A percentile compares a stretch with the other conserved stretches of the same genome.
phyloP scores from a whole-genome alignment of 140 eudicot genomes.

The Bidens hawaiensis region DNA sequence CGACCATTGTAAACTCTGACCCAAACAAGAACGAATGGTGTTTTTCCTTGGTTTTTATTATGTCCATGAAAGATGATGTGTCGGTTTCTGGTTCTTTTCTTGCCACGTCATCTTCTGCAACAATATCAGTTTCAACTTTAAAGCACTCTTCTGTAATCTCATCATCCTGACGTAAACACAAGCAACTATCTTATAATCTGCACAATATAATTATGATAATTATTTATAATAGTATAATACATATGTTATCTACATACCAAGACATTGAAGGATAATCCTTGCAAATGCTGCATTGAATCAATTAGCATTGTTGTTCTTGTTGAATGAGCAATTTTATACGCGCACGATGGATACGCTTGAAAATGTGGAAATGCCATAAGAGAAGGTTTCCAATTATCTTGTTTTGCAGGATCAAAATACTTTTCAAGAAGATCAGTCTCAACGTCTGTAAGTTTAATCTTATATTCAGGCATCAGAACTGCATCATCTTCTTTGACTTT shows the following conservation, averaged over 20 bases:
- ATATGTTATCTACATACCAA: no score
- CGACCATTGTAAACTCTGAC: slow-evolving; percentile 49
- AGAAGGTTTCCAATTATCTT: slow-evolving; percentile 66
- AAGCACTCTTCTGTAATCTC: slow-evolving; percentile 30
- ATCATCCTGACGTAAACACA: slow-evolving; percentile 41
- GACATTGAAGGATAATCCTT: slow-evolving; percentile 26
- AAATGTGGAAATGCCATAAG: slow-evolving; percentile 88
- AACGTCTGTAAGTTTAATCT: slow-evolving; percentile 42
- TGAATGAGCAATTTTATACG: slow-evolving; percentile 67
- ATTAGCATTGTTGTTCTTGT: slow-evolving; percentile 69
- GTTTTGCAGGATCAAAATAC: slow-evolving; percentile 40
- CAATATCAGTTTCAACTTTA: slow-evolving; percentile 26
- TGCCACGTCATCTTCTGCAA: slow-evolving; percentile 30
- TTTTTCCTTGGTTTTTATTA: slow-evolving; percentile 20
- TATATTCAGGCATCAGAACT: slow-evolving; percentile 29
- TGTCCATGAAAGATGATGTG: slow-evolving; percentile 10
- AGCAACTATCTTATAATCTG: not conserved
- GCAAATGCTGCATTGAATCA: slow-evolving; percentile 75
- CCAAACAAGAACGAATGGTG: slow-evolving; percentile 51
- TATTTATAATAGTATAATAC: no score
- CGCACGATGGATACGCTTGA: slow-evolving; percentile 86
- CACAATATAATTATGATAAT: not conserved
- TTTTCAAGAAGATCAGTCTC: slow-evolving; percentile 55
- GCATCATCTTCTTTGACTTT: slow-evolving; percentile 39
- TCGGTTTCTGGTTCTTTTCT: slow-evolving; percentile 35